Conservation (phyloP, 352 stramenopile species). For the Elongisporangium senticosum region DNA sequence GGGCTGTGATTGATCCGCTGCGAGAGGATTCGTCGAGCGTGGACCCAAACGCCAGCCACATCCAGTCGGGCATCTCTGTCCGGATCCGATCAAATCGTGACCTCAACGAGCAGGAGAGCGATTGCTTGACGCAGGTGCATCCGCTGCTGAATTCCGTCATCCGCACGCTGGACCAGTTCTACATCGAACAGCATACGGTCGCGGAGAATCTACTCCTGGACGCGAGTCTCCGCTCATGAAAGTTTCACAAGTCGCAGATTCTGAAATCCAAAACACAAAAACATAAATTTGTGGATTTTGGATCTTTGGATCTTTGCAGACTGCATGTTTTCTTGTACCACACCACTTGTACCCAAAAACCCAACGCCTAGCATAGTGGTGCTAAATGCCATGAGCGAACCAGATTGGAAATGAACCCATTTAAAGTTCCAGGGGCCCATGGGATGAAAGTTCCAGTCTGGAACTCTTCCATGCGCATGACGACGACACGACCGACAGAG, state of each 20-base stretch:
- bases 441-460: background rate
- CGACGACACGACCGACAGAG: background rate
- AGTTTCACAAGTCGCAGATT: background rate
- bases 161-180: background rate
- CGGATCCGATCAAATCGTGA: background rate
- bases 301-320: background rate
- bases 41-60: background rate
- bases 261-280: background rate
- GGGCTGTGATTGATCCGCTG: background rate
- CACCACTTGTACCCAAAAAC: background rate
- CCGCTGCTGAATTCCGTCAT: background rate
- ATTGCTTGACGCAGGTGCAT: background rate
- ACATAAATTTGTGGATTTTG: background rate
- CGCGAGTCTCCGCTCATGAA: background rate
- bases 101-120: background rate
- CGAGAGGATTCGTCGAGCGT: background rate
- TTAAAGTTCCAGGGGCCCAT: background rate
- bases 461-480: background rate
- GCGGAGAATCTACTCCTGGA: background rate
- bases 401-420: background rate
- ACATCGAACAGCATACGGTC: background rate
- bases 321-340: background rate
- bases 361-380: no score
- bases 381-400: background rate
- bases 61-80: background rate